These are phyloP conservation scores for Myotisia sp. DNA, from an alignment of 2,329 filamentous ascomycete species.

Conservation along the genomic window DNA sequence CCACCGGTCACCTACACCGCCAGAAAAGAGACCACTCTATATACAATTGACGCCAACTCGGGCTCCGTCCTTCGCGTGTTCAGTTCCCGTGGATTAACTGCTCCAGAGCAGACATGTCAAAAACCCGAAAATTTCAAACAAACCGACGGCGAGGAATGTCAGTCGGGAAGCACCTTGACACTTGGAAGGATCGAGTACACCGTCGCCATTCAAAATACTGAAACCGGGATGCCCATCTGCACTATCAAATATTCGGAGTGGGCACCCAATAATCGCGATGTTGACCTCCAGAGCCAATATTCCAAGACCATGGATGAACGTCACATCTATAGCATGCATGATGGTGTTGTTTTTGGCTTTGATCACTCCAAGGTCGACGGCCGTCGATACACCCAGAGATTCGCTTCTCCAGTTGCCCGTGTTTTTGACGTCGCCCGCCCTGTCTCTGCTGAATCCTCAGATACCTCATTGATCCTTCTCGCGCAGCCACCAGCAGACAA, in stretches of 20 bases:
- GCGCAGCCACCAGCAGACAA: constrained; percentile 57
- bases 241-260: constrained; percentile 90
- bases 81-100: constrained; percentile 56
- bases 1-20: constrained; percentile 78
- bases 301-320: constrained; percentile 65
- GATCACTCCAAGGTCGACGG: constrained; percentile 47
- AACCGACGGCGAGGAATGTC: constrained; percentile 57
- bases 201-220: constrained; percentile 64
- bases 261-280: constrained; percentile 81
- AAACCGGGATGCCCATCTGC: constrained; percentile 62
- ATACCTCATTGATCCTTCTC: constrained; percentile 66
- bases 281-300: constrained; percentile 75
- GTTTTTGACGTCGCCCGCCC: constrained; percentile 81
- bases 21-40: constrained; percentile 77
- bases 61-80: constrained; percentile 75
- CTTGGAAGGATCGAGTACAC: constrained; percentile 82
- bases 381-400: constrained; percentile 52
- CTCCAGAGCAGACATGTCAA: constrained; percentile 61
- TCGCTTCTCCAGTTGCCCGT: constrained; percentile 64
- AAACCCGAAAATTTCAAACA: constrained; percentile 48
- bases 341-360: constrained; percentile 70
- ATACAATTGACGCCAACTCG: constrained; percentile 75
- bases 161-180: constrained; percentile 63
- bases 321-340: constrained; percentile 76
- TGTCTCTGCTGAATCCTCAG: constrained; percentile 48